Evolutionary conservation across 2,329 filamentous ascomycete species (phyloP).

Genomic region (Microcyclospora pomicola): DNA sequence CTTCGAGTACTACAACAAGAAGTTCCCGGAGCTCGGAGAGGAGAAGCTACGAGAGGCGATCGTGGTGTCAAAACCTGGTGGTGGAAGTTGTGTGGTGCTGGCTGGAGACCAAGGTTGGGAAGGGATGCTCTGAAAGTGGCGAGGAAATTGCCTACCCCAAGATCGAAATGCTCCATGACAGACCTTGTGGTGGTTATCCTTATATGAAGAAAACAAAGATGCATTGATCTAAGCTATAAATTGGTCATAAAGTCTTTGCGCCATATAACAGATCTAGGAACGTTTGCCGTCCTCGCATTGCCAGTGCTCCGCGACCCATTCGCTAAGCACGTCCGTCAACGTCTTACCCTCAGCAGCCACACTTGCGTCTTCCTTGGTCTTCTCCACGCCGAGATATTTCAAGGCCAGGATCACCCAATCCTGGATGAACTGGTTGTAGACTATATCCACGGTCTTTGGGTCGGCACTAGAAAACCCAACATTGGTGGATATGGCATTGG

Average conservation of each 20-base stretch:
- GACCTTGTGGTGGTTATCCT: too few relatives aligned
- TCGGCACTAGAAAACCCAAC: constrained; percentile 43
- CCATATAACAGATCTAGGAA: too few relatives aligned
- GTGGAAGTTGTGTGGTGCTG: constrained; percentile 38
- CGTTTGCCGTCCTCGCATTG: constrained; percentile 11
- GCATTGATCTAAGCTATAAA: too few relatives aligned
- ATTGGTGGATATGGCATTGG: constrained; percentile 67
- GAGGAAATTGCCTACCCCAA: too few relatives aligned
- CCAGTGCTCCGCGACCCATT: constrained; percentile 48
- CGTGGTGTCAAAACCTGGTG: constrained; percentile 76
- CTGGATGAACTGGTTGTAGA: constrained; percentile 86
- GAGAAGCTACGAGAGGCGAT: constrained; percentile 69
- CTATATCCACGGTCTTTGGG: constrained; percentile 66
- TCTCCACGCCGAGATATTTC: constrained; percentile 42
- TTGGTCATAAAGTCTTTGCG: too few relatives aligned
- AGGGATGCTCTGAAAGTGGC: too few relatives aligned
- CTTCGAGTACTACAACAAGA: constrained; percentile 67
- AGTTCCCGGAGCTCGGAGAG: constrained; percentile 50
- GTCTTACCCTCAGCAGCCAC: constrained; percentile 40
- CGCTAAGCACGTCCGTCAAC: constrained; percentile 44
- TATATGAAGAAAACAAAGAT: too few relatives aligned
- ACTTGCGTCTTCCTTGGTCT: constrained; percentile 37
- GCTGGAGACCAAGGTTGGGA: too few relatives aligned
- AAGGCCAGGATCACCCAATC: constrained; percentile 67
- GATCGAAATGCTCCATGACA: too few relatives aligned